Conservation (phyloP, 2,329 filamentous ascomycete genomes). For the Botrytis deweyae region DNA sequence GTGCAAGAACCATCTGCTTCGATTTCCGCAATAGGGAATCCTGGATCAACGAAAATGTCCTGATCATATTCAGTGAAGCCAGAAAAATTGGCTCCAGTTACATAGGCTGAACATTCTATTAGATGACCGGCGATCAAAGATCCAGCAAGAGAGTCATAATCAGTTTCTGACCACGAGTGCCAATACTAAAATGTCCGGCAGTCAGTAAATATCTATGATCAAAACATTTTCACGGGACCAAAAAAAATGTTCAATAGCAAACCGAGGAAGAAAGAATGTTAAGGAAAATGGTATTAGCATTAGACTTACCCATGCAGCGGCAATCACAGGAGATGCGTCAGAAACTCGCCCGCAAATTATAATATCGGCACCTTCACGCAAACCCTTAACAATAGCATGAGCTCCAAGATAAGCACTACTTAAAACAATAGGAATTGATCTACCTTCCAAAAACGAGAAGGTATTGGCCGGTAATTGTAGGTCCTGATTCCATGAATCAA, state of each 20-base stretch:
- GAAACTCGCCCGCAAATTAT: not conserved
- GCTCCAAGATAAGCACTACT: not conserved
- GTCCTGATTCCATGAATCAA: not conserved
- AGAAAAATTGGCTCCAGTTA: not conserved
- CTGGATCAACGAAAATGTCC: not conserved
- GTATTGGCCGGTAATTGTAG: not conserved
- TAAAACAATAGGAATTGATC: not conserved
- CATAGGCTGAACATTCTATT: not conserved
- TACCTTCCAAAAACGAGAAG: not conserved
- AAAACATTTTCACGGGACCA: not conserved
- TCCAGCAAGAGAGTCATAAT: not conserved
- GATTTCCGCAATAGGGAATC: not conserved
- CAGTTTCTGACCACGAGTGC: not conserved
- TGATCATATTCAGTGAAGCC: not conserved
- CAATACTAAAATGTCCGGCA: not conserved
- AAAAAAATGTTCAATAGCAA: not conserved
- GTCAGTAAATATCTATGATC: not conserved
- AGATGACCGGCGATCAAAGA: not conserved
- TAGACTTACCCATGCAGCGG: not conserved
- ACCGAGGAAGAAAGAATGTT: not conserved
- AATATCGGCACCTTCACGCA: constrained; percentile 1
- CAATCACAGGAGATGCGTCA: not conserved
- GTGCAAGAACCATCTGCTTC: not conserved
- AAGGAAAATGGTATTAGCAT: not conserved
- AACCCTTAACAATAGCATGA: not conserved